Evolutionary conservation across 129 eudicot genomes (phyloP).

Genomic region (Sambucus nigra): DNA sequence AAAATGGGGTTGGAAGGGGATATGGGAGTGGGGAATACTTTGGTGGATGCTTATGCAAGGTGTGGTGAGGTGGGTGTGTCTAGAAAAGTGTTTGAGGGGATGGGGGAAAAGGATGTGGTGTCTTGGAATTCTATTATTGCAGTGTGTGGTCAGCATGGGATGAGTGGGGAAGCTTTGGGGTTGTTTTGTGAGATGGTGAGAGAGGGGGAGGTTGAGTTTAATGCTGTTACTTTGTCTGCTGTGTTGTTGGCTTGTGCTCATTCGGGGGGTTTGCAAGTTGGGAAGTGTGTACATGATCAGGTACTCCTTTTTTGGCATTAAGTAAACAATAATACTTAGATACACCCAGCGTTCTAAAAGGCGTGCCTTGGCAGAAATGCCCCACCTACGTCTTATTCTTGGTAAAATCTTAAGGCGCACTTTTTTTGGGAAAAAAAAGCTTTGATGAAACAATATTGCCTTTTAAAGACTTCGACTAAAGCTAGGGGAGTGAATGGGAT

Average conservation of each 20-base stretch:
- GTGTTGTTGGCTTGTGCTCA: conserved; percentile 48
- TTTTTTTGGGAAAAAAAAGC: too few relatives aligned
- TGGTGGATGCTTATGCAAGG: conserved; percentile 41
- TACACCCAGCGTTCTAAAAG: too few relatives aligned
- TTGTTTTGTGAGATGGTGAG: conserved; percentile 16
- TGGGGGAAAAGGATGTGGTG: conserved; percentile 30
- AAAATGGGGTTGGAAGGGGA: conserved; percentile 28
- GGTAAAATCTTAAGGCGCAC: too few relatives aligned
- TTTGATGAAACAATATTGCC: too few relatives aligned
- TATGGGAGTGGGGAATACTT: conserved; percentile 24
- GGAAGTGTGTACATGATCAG: conserved; percentile 41
- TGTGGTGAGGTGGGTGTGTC: conserved; percentile 31
- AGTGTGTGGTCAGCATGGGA: conserved; percentile 28
- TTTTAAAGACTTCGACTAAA: too few relatives aligned
- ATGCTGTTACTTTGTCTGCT: conserved; percentile 34
- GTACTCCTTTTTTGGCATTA: conserved; percentile 13
- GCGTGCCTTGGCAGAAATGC: too few relatives aligned
- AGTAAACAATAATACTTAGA: too few relatives aligned
- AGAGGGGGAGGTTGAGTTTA: conserved; percentile 11
- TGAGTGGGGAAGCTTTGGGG: conserved; percentile 16
- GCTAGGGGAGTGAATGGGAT: too few relatives aligned
- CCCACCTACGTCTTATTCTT: too few relatives aligned
- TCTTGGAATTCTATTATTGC: conserved; percentile 41
- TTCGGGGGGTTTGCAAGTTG: conserved; percentile 31
- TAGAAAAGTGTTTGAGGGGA: conserved; percentile 28